These are phyloP conservation scores for Penicillium sp. DNA, from an alignment of 2,329 filamentous ascomycete genomes.

Conservation along the genomic window DNA sequence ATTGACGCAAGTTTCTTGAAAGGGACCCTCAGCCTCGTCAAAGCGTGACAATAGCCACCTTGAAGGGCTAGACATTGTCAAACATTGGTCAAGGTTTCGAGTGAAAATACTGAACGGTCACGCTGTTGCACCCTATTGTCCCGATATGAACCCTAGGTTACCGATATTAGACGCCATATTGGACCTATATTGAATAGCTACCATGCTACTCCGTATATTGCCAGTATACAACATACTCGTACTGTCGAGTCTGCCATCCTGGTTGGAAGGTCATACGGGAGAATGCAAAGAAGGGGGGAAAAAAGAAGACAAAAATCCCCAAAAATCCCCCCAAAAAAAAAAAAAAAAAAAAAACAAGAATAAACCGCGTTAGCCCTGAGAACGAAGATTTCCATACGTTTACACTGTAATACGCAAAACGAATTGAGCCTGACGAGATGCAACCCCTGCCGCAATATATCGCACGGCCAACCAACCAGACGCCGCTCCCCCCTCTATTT, in stretches of 20 bases:
- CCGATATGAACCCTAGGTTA: not conserved
- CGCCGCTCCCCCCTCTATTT: conserved; percentile 19
- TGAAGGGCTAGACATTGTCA: conserved; percentile 10
- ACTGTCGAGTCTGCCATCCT: not conserved
- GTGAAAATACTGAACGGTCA: not conserved
- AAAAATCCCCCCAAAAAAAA: not conserved
- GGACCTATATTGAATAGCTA: not conserved
- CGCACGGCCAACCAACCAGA: conserved; percentile 24
- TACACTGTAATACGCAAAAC: conserved; percentile 17
- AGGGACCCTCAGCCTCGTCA: not conserved
- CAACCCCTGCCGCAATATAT: conserved; percentile 28
- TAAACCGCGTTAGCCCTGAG: not conserved
- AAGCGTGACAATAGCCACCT: conserved; percentile 8
- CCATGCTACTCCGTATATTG: not conserved
- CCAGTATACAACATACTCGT: conserved; percentile 1
- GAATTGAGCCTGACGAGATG: conserved; percentile 16
- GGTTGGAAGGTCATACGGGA: not conserved
- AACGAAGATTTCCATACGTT: conserved; percentile 11
- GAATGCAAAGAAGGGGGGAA: not conserved
- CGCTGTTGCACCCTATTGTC: not conserved
- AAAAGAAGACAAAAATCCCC: not conserved
- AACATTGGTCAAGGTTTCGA: not conserved
- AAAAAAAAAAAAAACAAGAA: not conserved
- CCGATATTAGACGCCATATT: not conserved
- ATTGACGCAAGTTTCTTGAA: conserved; percentile 5